Evolutionary conservation across 2,329 filamentous ascomycete species (phyloP).

Genomic region (Apiospora rasikravindrae): DNA sequence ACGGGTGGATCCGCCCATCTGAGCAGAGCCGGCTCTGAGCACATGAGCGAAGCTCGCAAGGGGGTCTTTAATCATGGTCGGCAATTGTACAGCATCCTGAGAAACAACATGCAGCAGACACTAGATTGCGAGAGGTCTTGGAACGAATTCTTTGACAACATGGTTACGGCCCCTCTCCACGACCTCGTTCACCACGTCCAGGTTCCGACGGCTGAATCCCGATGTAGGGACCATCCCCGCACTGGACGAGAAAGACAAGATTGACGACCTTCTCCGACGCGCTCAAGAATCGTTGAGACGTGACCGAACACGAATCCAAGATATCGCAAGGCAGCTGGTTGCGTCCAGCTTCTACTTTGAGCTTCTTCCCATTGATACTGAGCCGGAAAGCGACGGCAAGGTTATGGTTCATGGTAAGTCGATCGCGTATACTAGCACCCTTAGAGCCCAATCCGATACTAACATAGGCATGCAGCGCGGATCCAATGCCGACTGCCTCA

Average conservation of each 20-base stretch:
- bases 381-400: constrained; percentile 4
- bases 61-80: constrained; percentile 35
- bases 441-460: background rate
- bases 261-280: constrained; percentile 17
- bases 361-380: constrained; percentile 11
- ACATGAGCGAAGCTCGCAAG: constrained; percentile 34
- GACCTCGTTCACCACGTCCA: background rate
- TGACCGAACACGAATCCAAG: background rate
- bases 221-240: constrained; percentile 17
- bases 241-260: constrained; percentile 24
- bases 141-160: constrained; percentile 29
- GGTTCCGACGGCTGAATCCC: constrained; percentile 21
- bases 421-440: background rate
- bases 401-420: constrained; percentile 16
- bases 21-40: constrained; percentile 37
- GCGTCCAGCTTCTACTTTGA: constrained; percentile 24
- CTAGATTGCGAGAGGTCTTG: constrained; percentile 31
- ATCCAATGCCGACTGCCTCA: constrained; percentile 21
- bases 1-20: constrained; percentile 6
- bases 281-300: constrained; percentile 3
- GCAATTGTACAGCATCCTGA: constrained; percentile 29
- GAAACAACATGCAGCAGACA: constrained; percentile 31
- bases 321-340: constrained; percentile 22
- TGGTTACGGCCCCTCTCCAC: constrained; percentile 16
- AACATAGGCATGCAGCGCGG: background rate